Evolutionary conservation across 495 filamentous ascomycete genomes (phyloP).

Genomic region (Penicillium waksmanii): DNA sequence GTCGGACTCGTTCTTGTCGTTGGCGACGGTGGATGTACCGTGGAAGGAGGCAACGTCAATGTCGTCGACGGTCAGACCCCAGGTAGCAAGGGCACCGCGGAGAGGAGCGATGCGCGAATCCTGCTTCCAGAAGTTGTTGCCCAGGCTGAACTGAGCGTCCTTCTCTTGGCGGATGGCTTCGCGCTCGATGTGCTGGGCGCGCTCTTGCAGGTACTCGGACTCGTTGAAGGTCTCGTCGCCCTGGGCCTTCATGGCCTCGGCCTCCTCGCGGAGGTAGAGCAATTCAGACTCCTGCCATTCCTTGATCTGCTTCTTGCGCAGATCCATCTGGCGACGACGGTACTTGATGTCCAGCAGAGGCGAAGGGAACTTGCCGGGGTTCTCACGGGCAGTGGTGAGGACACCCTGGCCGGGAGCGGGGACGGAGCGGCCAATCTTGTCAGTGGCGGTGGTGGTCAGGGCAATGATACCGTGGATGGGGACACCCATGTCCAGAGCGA

Average conservation of each 20-base stretch:
- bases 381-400: slow-evolving; percentile 94
- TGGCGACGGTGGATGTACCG: slow-evolving; percentile 96
- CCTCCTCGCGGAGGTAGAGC: slow-evolving; percentile 88
- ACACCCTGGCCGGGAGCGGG: slow-evolving; percentile 96
- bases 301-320: slow-evolving; percentile 88
- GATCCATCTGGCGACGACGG: slow-evolving; percentile 88
- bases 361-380: slow-evolving; percentile 86
- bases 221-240: slow-evolving; percentile 68
- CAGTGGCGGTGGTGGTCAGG: slow-evolving; percentile 94
- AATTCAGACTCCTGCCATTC: slow-evolving; percentile 95
- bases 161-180: slow-evolving; percentile 89
- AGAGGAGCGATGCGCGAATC: slow-evolving; percentile 92
- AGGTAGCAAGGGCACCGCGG: slow-evolving; percentile 91
- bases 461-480: slow-evolving; percentile 96
- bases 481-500: slow-evolving; percentile 97
- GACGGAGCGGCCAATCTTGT: slow-evolving; percentile 98
- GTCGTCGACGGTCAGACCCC: slow-evolving; percentile 97
- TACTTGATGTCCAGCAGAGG: slow-evolving; percentile 97
- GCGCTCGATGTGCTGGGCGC: slow-evolving; percentile 82
- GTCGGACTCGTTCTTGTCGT: slow-evolving; percentile 99
- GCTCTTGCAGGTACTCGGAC: slow-evolving; percentile 82
- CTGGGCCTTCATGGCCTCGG: slow-evolving; percentile 86
- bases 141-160: slow-evolving; percentile 85
- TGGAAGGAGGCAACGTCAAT: slow-evolving; percentile 96
- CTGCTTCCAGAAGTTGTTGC: slow-evolving; percentile 98